A percentile compares a stretch with the other conserved stretches of the same genome.
These are phyloP conservation scores for Quercus glauca DNA, from an alignment of 306 rosid species.

Conservation along the genomic window DNA sequence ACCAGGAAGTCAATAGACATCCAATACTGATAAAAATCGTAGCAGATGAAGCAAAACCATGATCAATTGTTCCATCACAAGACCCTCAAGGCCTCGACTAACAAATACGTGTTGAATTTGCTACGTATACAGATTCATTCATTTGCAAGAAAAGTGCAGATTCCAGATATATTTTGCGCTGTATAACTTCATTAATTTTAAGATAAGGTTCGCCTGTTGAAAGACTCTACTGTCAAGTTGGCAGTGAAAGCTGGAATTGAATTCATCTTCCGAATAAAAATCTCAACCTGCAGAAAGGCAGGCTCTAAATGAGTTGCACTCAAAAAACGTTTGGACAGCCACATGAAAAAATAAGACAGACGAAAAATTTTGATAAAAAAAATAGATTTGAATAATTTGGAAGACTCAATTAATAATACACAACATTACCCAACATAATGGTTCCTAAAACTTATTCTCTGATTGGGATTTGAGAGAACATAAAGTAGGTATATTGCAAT, in stretches of 20 bases:
- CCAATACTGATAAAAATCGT: neutral
- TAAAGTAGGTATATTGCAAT: neutral
- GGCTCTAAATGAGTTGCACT: conserved; percentile 2
- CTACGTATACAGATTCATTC: conserved; percentile 8
- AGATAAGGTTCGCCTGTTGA: conserved; percentile 78
- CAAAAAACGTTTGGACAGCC: conserved; percentile 2
- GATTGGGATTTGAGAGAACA: neutral
- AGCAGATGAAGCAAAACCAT: neutral
- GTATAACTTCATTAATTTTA: conserved; percentile 25
- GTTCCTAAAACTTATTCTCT: neutral
- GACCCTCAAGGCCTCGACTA: neutral
- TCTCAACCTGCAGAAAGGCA: conserved; percentile 69
- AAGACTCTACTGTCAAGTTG: conserved; percentile 94
- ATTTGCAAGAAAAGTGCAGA: conserved; percentile 13
- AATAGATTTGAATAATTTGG: neutral
- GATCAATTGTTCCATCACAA: neutral
- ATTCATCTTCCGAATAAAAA: conserved; percentile 80
- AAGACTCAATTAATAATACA: neutral
- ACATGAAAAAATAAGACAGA: conserved; percentile 12
- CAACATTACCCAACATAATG: neutral
- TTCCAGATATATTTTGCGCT: neutral
- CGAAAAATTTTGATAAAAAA: neutral
- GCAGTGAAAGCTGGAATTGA: conserved; percentile 98
- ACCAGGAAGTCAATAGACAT: neutral
- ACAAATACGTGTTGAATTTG: neutral